Conservation (phyloP, 2,329 filamentous ascomycete genomes). For the Alternaria postmessia region DNA sequence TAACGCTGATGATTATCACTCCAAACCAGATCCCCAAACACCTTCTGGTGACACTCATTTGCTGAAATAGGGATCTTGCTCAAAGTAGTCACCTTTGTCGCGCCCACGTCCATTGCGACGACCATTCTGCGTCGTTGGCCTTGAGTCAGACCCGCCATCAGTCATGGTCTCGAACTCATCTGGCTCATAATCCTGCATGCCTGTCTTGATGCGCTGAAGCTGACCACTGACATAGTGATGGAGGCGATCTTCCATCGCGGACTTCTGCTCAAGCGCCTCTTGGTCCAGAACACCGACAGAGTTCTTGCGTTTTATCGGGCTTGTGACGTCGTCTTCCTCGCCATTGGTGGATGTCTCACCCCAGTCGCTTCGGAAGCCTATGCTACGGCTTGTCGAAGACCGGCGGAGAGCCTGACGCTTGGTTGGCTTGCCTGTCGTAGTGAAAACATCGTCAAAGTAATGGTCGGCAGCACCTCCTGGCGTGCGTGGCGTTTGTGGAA, state of each 20-base stretch:
- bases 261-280: conserved; percentile 54
- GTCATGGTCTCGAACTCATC: conserved; percentile 70
- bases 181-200: conserved; percentile 62
- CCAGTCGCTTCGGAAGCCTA: conserved; percentile 83
- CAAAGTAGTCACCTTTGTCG: conserved; percentile 39
- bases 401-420: conserved; percentile 70
- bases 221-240: conserved; percentile 84
- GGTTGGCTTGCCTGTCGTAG: conserved; percentile 54
- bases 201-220: conserved; percentile 74
- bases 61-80: conserved; percentile 40
- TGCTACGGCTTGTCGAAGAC: conserved; percentile 82
- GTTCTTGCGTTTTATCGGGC: conserved; percentile 51
- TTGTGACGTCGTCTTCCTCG: conserved; percentile 44
- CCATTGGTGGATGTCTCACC: conserved; percentile 51
- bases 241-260: conserved; percentile 67
- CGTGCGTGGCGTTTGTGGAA: conserved; percentile 87
- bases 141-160: conserved; percentile 51
- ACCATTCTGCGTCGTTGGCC: conserved; percentile 36
- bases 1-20: conserved; percentile 7
- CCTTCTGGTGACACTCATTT: conserved; percentile 17
- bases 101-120: conserved; percentile 25
- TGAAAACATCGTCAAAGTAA: conserved; percentile 94
- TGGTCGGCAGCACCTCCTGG: conserved; percentile 84
- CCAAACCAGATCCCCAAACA: background rate
- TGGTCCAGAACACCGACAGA: conserved; percentile 63